These are phyloP conservation scores for Aspergillus nomiae DNA, from an alignment of 2,329 filamentous ascomycete genomes.

Conservation along the genomic window DNA sequence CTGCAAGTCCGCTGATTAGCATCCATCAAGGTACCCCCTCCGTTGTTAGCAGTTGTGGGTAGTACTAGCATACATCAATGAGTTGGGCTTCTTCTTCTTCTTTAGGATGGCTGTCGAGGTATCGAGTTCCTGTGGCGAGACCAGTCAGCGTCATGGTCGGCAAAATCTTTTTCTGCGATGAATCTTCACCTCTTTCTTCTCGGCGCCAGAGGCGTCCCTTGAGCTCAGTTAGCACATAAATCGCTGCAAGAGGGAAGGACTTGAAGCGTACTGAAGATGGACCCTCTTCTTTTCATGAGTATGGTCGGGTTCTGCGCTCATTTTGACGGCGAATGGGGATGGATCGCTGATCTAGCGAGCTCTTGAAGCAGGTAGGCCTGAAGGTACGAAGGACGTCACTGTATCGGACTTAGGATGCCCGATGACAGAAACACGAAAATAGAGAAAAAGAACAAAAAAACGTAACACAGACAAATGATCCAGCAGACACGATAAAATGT, in stretches of 20 bases:
- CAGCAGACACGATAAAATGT: slow-evolving; percentile 19
- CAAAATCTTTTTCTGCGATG: slow-evolving; percentile 34
- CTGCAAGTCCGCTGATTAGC: slow-evolving; percentile 50
- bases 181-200: slow-evolving; percentile 72
- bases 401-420: slow-evolving; percentile 18
- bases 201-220: slow-evolving; percentile 87
- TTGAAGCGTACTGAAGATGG: slow-evolving; percentile 70
- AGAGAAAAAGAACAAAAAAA: slow-evolving; percentile 10
- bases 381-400: slow-evolving; percentile 21
- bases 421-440: slow-evolving; percentile 17
- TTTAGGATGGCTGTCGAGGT: slow-evolving; percentile 95
- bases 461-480: slow-evolving; percentile 10
- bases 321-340: slow-evolving; percentile 50
- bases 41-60: not conserved
- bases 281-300: slow-evolving; percentile 75
- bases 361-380: slow-evolving; percentile 28
- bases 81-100: slow-evolving; percentile 99
- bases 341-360: slow-evolving; percentile 26
- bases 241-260: slow-evolving; percentile 16
- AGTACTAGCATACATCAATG: slow-evolving; percentile 73
- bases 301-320: slow-evolving; percentile 69
- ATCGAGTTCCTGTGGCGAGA: slow-evolving; percentile 70
- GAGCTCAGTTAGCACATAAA: slow-evolving; percentile 42
- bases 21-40: slow-evolving; percentile 14
- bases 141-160: slow-evolving; percentile 32